Evolutionary conservation across 306 rosid species (phyloP), one percentile per base, ranked within the genome.

Genomic region (Quercus parvula): DNA sequence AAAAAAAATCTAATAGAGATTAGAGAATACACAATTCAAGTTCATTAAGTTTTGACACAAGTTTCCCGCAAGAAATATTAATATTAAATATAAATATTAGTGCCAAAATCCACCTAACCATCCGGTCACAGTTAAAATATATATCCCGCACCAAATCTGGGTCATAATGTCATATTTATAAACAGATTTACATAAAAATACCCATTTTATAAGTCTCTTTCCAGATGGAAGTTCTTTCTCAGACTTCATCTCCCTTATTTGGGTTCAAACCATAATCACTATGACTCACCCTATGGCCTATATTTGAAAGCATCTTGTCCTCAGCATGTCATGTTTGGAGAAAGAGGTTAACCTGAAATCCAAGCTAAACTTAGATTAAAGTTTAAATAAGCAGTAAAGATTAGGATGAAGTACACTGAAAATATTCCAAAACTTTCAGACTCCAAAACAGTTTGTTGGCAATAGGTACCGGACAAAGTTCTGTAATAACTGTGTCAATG

Each of bases 311-410:
- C 91, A 80, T 89, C 92, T 85, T 76, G 80, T 81, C 89, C 94
- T 90, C 92, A 83, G 88, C 89, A 84, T 78, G 61, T 88, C 97
- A 84, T 79, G 51, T 88, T 83, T 75, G 81, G 74, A 82, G 81
- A 79, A 81, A 78, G 33, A 9, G 51, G 38, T 56, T 74, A 64
- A 69, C 88, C 89, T 83, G 84, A 71, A 83, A 74, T 13, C 49
- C 72, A 54, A 51, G 6, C 62, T 27, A 51, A 66, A 75, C 61
- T 28, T 66, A 8, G 49, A 78, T 75, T 15, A 68, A 35, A 68
- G 22, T 6, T 18, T 68, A 12, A 33, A 67, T 28, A 17, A 8
- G 17, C 41, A 22, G 3, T 17, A 54, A 9, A 15, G 75, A 68
- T 30, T 28, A 41, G 28, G 54, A 46, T 62, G 6, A 20, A 76